phyloP scores from a whole-genome alignment of 768 basidiomycete species.

The Hericium rajendrae region DNA sequence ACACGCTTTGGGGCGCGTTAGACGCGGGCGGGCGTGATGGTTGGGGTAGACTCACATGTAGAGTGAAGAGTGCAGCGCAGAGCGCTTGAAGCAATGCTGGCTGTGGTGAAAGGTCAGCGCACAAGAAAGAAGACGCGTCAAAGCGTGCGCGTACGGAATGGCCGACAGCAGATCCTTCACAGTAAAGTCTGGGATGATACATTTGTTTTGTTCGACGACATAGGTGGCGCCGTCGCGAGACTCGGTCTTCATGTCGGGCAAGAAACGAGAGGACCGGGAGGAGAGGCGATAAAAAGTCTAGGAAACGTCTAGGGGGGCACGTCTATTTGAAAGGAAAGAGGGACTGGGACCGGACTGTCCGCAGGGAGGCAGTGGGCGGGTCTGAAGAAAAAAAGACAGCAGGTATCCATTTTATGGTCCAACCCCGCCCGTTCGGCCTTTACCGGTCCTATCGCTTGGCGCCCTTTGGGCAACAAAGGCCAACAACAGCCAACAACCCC shows the following conservation, averaged over 20 bases:
- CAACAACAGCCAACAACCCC: too few species aligned
- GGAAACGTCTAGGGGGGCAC: not conserved
- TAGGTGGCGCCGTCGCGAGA: constrained; percentile 9
- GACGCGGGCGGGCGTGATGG: constrained; percentile 1
- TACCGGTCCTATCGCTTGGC: not conserved
- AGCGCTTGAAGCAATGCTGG: constrained; percentile 85
- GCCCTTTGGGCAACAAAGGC: too few species aligned
- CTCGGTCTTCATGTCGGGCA: constrained; percentile 11
- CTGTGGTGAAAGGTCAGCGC: constrained; percentile 25
- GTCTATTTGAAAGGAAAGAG: not conserved
- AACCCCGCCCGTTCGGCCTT: not conserved
- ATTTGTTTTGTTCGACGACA: constrained; percentile 44
- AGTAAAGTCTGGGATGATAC: constrained; percentile 72
- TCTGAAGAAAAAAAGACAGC: not conserved
- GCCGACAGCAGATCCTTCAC: constrained; percentile 79
- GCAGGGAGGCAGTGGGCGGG: not conserved
- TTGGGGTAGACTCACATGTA: constrained; percentile 53
- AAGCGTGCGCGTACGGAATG: constrained; percentile 59
- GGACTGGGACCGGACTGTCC: not conserved
- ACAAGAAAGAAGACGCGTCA: not conserved
- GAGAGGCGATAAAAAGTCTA: not conserved
- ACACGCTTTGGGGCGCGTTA: constrained; percentile 37
- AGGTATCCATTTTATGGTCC: not conserved
- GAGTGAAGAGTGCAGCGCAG: constrained; percentile 63
- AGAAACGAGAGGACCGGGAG: not conserved